Base-by-base conservation (phyloP, 2,329 filamentous ascomycete genomes). In the Aspergillus bombycis region DNA sequence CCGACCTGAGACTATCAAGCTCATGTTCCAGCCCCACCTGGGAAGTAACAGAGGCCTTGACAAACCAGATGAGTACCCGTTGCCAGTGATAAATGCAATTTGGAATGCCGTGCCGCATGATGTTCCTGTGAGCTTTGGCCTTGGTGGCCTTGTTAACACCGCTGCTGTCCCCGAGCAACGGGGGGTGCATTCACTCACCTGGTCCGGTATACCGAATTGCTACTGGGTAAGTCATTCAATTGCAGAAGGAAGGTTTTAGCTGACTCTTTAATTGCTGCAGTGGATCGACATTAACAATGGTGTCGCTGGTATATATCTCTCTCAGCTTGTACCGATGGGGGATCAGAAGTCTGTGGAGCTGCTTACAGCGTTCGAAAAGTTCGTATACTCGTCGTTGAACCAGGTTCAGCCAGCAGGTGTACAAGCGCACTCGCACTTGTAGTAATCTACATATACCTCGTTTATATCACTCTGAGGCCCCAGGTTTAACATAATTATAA, bases 251-350 rank as follows among this genome's bases (percentile, higher is more conserved):
- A 46, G 43, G 0, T 50, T n/a, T 16, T 56, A 52, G 30, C 36
- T 61, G 14, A 61, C 55, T 4, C 9, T n/a, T 30, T 21, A n/a
- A 26, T 28, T 43, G 30, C 36, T 28, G 6, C 23, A 61, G 59
- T 61, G 59, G 59, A 61, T 61, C 28, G 50, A 61, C 28, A 41
- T 56, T 38, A 48, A 61, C 10, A 52, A 57, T 34, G 59, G 59
- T 7, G 53, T 61, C n/a, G 52, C 59, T 12, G 59, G 59, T 38
- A 36, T 61, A 57, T 56, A 61, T 30, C 43, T 61, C 5, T 61
- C 59, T 21, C 50, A 56, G 43, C 50, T 61, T 14, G 21, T 61
- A 26, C 59, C 59, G 28, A 61, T 52, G 36, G 59, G 59, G 14
- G 59, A 61, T 32, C 59, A 61, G 43, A 48, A 28, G 32, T 36